These are phyloP conservation scores for Yarrowia sp. DNA, from an alignment of 805 yeast species.

Conservation along the genomic window DNA sequence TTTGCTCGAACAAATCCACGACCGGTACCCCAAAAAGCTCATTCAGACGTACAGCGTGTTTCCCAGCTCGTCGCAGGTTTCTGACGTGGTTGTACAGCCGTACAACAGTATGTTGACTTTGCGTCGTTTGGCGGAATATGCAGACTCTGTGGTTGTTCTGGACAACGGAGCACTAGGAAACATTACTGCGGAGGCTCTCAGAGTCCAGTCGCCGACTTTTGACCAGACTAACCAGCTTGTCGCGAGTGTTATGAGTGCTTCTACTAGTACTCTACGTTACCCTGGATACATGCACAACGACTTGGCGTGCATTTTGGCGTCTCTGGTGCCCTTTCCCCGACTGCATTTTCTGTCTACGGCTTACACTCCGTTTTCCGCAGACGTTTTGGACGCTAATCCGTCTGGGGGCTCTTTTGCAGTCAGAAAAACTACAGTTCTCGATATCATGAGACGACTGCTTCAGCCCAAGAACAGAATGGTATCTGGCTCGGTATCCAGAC, in stretches of 20 bases:
- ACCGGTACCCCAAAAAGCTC: slow-evolving; percentile 77
- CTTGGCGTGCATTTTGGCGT: slow-evolving; percentile 71
- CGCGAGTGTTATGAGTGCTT: slow-evolving; percentile 75
- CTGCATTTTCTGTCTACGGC: slow-evolving; percentile 71
- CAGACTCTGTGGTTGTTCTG: slow-evolving; percentile 84
- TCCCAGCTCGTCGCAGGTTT: slow-evolving; percentile 71
- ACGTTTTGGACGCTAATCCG: slow-evolving; percentile 47
- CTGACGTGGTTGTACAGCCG: slow-evolving; percentile 98
- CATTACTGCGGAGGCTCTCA: slow-evolving; percentile 62
- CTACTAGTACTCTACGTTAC: slow-evolving; percentile 83
- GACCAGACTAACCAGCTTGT: slow-evolving; percentile 81
- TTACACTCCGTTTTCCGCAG: slow-evolving; percentile 58
- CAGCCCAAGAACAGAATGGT: slow-evolving; percentile 79
- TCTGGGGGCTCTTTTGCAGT: slow-evolving; percentile 52
- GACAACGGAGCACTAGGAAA: slow-evolving; percentile 82
- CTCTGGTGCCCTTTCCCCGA: slow-evolving; percentile 81
- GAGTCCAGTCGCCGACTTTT: slow-evolving; percentile 60
- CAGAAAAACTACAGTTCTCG: slow-evolving; percentile 74
- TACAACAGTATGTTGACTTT: slow-evolving; percentile 84
- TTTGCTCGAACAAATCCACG: slow-evolving; percentile 71
- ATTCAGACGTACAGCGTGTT: slow-evolving; percentile 83
- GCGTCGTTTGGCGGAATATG: slow-evolving; percentile 72
- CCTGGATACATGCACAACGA: slow-evolving; percentile 92
- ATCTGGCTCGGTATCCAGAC: slow-evolving; percentile 43
- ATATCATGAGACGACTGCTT: slow-evolving; percentile 74